Evolutionary conservation across 2,329 filamentous ascomycete genomes (phyloP), one percentile per base, ranked within the genome.

Genomic region (Mollisia scopiformis): DNA sequence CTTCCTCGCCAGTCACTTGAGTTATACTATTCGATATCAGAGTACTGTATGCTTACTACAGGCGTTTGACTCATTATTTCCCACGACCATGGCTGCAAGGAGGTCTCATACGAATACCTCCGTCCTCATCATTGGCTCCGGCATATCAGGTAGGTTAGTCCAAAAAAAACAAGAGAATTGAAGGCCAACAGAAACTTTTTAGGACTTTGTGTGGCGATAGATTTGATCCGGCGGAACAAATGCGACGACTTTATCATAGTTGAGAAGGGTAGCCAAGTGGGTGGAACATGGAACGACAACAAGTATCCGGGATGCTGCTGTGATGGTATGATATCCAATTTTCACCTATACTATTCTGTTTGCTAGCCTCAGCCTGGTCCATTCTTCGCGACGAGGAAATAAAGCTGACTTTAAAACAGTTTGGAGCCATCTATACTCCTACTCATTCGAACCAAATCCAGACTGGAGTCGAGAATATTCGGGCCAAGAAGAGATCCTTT

Each of bases 391-490:
- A n/a, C n/a, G n/a, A n/a, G n/a, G n/a, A n/a, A n/a, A n/a, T n/a
- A n/a, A n/a, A n/a, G n/a, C n/a, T 10, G 4, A 10, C 19, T 8
- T 33, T 43, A 10, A 1, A 1, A 11, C 16, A 47, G 81, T 85
- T 10, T 82, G 78, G 77, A 82, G 78, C 33, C 74, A 79, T 52
- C 74, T 87, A 2, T 87, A 87, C 73, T 83, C 78, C 50, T 84
- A 80, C 69, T 84, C 80, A 10, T 87, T 87, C 64, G 84, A 84
- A 43, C 82, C 84, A 56, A 86, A 85, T 57, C 74, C 82, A 3
- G 76, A 81, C 64, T 86, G 85, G 84, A 80, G 81, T 0, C 73
- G 83, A 31, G 77, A 83, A 56, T 87, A 85, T 66, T 82, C 85
- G 0, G 81, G 82, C 0, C 84, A 88, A 66, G 82, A 86, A 68